Percentiles rank a stretch among this genome's conserved stretches.
Conservation (phyloP, 2,329 filamentous ascomycete species). For the Epichloe baconii region DNA sequence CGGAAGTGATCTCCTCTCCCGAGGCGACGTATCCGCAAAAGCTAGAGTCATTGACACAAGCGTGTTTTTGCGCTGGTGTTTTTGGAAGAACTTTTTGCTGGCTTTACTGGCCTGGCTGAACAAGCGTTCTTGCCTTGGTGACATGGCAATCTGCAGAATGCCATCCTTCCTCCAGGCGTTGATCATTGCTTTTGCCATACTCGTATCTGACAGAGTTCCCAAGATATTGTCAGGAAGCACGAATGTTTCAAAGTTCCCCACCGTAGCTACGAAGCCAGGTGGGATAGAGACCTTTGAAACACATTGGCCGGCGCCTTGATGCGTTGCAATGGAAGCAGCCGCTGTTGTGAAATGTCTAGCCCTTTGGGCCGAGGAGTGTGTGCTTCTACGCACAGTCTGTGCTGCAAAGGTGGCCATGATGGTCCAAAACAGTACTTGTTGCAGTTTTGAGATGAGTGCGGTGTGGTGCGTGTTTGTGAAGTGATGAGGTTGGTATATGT, state of each 20-base stretch:
- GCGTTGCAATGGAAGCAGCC: neutral
- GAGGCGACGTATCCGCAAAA: constrained; percentile 37
- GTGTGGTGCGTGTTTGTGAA: neutral
- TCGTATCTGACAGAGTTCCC: constrained; percentile 19
- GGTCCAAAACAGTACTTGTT: neutral
- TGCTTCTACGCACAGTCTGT: neutral
- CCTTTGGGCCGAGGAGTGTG: neutral
- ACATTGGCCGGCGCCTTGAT: neutral
- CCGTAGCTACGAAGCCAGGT: constrained; percentile 13
- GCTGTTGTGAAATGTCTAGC: neutral
- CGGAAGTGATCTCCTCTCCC: constrained; percentile 34
- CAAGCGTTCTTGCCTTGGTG: constrained; percentile 18
- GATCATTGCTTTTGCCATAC: constrained; percentile 27
- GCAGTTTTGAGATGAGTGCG: neutral
- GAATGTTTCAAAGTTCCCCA: constrained; percentile 27
- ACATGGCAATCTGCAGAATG: constrained; percentile 33
- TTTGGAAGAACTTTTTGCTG: constrained; percentile 27
- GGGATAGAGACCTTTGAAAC: constrained; percentile 10
- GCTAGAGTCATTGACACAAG: constrained; percentile 30
- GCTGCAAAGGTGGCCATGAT: constrained; percentile 4
- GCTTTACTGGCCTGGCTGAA: constrained; percentile 23
- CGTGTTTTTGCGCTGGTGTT: constrained; percentile 23
- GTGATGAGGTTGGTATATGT: neutral
- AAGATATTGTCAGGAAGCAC: constrained; percentile 24
- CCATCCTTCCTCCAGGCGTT: constrained; percentile 30